Evolutionary conservation across 2,329 filamentous ascomycete genomes (phyloP).

Genomic region (Clonostachys rhizophaga): DNA sequence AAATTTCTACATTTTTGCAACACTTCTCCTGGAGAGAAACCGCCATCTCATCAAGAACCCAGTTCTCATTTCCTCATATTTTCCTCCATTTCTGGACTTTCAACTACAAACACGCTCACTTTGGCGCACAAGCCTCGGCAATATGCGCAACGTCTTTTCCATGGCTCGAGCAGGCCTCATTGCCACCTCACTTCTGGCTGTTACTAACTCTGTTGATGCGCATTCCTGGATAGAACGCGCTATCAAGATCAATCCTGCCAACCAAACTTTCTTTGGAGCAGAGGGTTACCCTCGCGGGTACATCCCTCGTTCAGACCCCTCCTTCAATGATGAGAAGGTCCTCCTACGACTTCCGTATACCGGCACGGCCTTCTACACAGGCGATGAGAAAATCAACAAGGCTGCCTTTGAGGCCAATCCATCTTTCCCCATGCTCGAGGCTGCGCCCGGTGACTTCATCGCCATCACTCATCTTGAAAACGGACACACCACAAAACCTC

Average conservation of each 20-base stretch:
- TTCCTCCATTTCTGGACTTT: not conserved
- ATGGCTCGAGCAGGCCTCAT: slow-evolving; percentile 11
- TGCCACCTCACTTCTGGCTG: slow-evolving; percentile 19
- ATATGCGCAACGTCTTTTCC: slow-evolving; percentile 1
- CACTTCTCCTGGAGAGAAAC: slow-evolving; percentile 2
- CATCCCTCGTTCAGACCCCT: slow-evolving; percentile 45
- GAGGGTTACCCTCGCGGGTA: slow-evolving; percentile 72
- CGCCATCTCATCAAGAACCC: not conserved
- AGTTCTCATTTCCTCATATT: not conserved
- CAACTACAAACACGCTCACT: not conserved
- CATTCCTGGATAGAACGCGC: slow-evolving; percentile 86
- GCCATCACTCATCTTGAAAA: slow-evolving; percentile 71
- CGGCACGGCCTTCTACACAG: slow-evolving; percentile 60
- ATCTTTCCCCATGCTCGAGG: slow-evolving; percentile 58
- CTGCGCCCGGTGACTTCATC: slow-evolving; percentile 55
- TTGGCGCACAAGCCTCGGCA: not conserved
- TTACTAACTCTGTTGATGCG: slow-evolving; percentile 29
- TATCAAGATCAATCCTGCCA: slow-evolving; percentile 65
- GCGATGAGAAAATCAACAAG: slow-evolving; percentile 45
- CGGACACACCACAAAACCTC: slow-evolving; percentile 64
- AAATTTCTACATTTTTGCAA: not conserved
- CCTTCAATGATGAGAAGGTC: slow-evolving; percentile 43
- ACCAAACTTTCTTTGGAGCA: slow-evolving; percentile 44
- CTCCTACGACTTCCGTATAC: slow-evolving; percentile 55
- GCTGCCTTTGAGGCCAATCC: slow-evolving; percentile 27